Base-by-base conservation (phyloP, 441 rosid genomes). In the Erysimum cheiri region DNA sequence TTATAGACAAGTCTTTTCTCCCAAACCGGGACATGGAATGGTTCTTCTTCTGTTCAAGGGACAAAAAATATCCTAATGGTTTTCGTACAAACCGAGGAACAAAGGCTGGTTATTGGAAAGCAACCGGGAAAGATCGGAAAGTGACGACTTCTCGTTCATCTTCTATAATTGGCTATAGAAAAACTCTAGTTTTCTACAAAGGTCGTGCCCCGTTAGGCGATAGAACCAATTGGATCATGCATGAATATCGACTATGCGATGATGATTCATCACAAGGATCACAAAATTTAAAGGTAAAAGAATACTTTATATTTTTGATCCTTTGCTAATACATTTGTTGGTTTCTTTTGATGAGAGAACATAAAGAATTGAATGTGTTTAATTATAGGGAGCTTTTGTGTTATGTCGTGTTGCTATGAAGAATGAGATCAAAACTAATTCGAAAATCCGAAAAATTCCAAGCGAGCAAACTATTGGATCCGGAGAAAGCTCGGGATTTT, bases 181-280 rank as follows among this genome's bases (percentile, higher is more conserved):
- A 91, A 86, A 87, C 96, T 6, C 80, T 93, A 1, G 96, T 93
- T 63, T 93, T 91, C 81, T 85, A 91, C 64, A 76, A 82, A 1
- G 97, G 98, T 8, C 89, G 98, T 6, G 97, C 97, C 9, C 98
- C 97, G 5, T 64, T 81, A 52, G 96, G 97, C 9, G 85, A 85
- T 54, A 83, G 97, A 46, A 88, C 86, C 0, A 80, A 76, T 52
- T 89, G 96, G 96, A 79, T 91, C 0, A 89, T 93, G 97, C 94
- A 93, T 11, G 98, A 93, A 71, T 93, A 91, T 77, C 87, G 97
- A 36, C 86, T 93, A 10, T 75, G 77, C 22, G 91, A 88, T 36
- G 90, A 85, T 47, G 48, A 73, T 44, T 49, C 60, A 56, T 76
- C 79, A 65, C 80, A 68, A 64, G 84, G 81, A 37, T 64, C 90